phyloP scores from a whole-genome alignment of 1,139 yeast genomes.

The Debaryomyces psychrophilus region DNA sequence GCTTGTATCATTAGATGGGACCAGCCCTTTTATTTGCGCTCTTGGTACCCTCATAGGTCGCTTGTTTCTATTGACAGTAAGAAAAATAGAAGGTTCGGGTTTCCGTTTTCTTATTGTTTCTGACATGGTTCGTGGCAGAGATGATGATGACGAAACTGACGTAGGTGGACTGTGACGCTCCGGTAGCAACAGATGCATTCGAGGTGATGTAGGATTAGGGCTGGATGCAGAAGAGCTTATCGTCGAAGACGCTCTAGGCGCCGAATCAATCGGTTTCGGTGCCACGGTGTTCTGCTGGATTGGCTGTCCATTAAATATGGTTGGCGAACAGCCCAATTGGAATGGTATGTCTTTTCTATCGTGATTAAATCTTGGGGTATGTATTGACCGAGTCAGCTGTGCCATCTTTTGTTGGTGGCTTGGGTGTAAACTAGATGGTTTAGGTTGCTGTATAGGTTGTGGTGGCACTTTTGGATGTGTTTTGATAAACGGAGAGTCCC shows the following conservation, averaged over 20 bases:
- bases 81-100: slow-evolving; percentile 28
- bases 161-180: slow-evolving; percentile 11
- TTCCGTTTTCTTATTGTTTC: slow-evolving; percentile 14
- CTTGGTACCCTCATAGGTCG: slow-evolving; percentile 13
- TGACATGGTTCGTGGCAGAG: slow-evolving; percentile 1
- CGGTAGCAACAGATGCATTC: not conserved
- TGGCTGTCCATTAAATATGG: not conserved
- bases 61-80: slow-evolving; percentile 18
- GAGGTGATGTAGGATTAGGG: slow-evolving; percentile 3
- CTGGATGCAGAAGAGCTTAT: not conserved
- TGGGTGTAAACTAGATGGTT: not conserved
- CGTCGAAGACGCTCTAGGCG: not conserved
- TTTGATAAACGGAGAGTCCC: not conserved
- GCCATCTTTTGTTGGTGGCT: not conserved
- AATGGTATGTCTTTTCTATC: not conserved
- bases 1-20: not conserved
- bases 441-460: not conserved
- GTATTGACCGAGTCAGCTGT: not conserved
- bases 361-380: not conserved
- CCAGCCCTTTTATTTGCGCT: slow-evolving; percentile 1
- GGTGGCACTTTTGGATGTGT: not conserved
- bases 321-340: not conserved
- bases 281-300: not conserved
- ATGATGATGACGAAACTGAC: slow-evolving; percentile 2
- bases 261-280: not conserved